phyloP scores from a whole-genome alignment of 441 rosid species.

The Gossypium trilobum region DNA sequence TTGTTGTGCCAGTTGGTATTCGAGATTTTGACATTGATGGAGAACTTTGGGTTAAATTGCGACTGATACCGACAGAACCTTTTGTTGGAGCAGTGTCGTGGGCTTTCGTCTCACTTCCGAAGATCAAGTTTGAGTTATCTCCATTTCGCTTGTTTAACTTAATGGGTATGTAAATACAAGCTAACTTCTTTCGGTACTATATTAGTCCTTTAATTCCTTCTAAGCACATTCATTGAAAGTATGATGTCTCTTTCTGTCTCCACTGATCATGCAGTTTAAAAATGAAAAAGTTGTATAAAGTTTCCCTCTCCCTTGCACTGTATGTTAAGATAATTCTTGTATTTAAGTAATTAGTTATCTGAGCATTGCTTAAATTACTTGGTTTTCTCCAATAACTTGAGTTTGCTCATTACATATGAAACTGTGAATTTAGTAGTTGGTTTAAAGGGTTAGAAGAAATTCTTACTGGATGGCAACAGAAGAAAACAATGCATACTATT shows the following conservation, averaged over 20 bases:
- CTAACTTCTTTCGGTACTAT: not conserved
- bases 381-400: not conserved
- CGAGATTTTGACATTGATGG: constrained; percentile 92
- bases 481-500: not conserved
- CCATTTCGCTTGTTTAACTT: constrained; percentile 84
- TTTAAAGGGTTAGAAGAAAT: not conserved
- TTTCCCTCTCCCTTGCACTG: not conserved
- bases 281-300: not conserved
- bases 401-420: not conserved
- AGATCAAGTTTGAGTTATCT: constrained; percentile 82
- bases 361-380: not conserved
- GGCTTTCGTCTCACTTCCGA: constrained; percentile 95
- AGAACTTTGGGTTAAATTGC: constrained; percentile 91
- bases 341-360: not conserved
- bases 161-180: constrained; percentile 54
- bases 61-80: constrained; percentile 79
- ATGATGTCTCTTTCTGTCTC: not conserved
- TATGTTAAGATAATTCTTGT: not conserved
- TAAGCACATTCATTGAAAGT: not conserved
- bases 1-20: constrained; percentile 72
- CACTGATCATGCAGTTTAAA: not conserved
- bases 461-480: not conserved
- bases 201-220: not conserved
- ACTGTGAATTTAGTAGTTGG: not conserved
- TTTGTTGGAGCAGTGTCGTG: constrained; percentile 91